phyloP scores from a whole-genome alignment of 2,329 filamentous ascomycete genomes.

The Aureobasidium sp. region DNA sequence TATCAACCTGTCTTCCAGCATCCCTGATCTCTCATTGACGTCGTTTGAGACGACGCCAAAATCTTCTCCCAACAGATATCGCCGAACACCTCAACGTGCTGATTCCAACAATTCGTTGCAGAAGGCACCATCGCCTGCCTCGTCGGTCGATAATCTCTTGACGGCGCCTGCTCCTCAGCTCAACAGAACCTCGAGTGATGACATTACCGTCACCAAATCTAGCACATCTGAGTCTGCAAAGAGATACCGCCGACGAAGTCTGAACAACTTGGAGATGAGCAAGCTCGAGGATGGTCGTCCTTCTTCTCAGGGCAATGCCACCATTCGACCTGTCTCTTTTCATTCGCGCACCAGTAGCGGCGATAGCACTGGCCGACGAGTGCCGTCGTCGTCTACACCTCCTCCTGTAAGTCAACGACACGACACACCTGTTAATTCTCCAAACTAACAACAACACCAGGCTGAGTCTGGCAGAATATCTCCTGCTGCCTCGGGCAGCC shows the following conservation, averaged over 20 bases:
- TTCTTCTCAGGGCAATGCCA: constrained; percentile 25
- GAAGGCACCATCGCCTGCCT: constrained; percentile 28
- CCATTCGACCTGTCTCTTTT: constrained; percentile 28
- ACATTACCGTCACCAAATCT: constrained; percentile 57
- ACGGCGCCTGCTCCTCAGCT: constrained; percentile 21
- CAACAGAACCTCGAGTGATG: constrained; percentile 51
- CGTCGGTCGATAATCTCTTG: constrained; percentile 50
- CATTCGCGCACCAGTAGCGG: constrained; percentile 31
- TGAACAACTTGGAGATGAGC: constrained; percentile 56
- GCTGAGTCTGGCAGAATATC: constrained; percentile 18
- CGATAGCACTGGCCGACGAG: constrained; percentile 22
- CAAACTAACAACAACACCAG: constrained; percentile 2
- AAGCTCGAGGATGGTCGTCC: constrained; percentile 22
- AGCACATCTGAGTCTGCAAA: constrained; percentile 60
- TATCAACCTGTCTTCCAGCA: constrained; percentile 44
- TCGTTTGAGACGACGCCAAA: constrained; percentile 55
- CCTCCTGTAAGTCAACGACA: not conserved
- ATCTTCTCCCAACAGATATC: constrained; percentile 74
- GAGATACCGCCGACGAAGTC: constrained; percentile 73
- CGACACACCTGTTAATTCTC: not conserved
- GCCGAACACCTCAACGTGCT: constrained; percentile 54
- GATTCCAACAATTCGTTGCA: constrained; percentile 41
- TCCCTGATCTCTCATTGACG: constrained; percentile 50
- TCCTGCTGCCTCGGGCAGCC: constrained; percentile 15
- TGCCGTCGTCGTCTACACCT: constrained; percentile 18